Base-by-base conservation (phyloP, 768 basidiomycete genomes). In the Mrakia blollopis region DNA sequence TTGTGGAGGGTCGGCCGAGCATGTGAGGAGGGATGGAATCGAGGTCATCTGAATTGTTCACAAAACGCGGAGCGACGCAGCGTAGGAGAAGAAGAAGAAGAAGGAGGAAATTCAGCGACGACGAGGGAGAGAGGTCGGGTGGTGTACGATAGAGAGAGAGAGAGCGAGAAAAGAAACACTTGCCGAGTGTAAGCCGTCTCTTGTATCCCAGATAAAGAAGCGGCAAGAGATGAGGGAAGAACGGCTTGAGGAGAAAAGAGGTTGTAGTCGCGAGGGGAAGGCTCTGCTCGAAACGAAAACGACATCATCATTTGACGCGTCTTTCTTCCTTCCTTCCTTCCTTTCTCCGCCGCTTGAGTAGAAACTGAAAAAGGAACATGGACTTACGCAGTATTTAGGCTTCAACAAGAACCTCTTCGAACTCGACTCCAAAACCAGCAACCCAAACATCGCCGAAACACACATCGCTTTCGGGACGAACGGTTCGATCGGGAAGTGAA, bases 41-140 rank as follows among this genome's bases (percentile, higher is more conserved):
- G 44, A 75, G 63, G 52, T 68, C 68, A 67, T 75, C 74, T 57
- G 57, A 2, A n/a, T n/a, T n/a, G n/a, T n/a, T n/a, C n/a, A n/a
- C n/a, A n/a, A n/a, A n/a, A n/a, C n/a, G n/a, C n/a, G n/a, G n/a
- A n/a, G n/a, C n/a, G n/a, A n/a, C n/a, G n/a, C n/a, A n/a, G n/a
- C n/a, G n/a, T n/a, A n/a, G n/a, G n/a, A n/a, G n/a, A n/a, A n/a
- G n/a, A n/a, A n/a, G n/a, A n/a, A n/a, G n/a, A n/a, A n/a, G n/a
- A n/a, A n/a, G n/a, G n/a, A n/a, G n/a, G n/a, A n/a, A n/a, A n/a
- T n/a, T n/a, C n/a, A n/a, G n/a, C n/a, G n/a, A n/a, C n/a, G n/a
- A n/a, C n/a, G n/a, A n/a, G n/a, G n/a, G n/a, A n/a, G n/a, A n/a
- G n/a, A n/a, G n/a, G n/a, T n/a, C n/a, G n/a, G n/a, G n/a, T n/a